phyloP scores from a whole-genome alignment of 345 rosid species.

The Corymbia maculata region DNA sequence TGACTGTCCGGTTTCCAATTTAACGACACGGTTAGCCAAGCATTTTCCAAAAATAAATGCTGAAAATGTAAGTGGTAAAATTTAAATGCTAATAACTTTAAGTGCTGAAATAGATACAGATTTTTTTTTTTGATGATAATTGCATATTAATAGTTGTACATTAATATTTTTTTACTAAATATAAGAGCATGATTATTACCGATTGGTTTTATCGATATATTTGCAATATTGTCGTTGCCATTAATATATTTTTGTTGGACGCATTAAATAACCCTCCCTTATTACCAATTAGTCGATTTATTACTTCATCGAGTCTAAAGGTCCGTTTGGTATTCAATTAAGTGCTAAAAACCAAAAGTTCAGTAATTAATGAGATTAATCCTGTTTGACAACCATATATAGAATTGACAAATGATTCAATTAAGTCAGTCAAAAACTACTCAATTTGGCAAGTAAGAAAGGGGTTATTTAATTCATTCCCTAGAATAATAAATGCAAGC shows the following conservation, averaged over 20 bases:
- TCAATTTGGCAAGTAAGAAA: not conserved
- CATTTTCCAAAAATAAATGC: not conserved
- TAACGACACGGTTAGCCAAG: too few species aligned
- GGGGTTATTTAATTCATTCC: not conserved
- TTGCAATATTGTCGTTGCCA: not conserved
- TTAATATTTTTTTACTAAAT: not conserved
- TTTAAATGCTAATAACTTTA: not conserved
- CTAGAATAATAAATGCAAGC: not conserved
- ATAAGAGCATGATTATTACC: not conserved
- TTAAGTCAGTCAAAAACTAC: not conserved
- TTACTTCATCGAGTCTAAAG: too few species aligned
- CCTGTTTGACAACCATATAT: not conserved
- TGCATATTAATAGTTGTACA: not conserved
- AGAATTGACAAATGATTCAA: not conserved
- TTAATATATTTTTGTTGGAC: too few species aligned
- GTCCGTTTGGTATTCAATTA: not conserved
- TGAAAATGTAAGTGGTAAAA: not conserved
- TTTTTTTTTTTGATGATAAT: not conserved
- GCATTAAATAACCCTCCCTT: not conserved
- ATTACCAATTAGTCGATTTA: not conserved
- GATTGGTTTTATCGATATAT: not conserved
- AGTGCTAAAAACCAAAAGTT: not conserved
- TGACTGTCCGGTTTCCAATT: too few species aligned
- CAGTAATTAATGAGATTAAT: not conserved
- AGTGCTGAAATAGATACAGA: not conserved